phyloP scores from a whole-genome alignment of 2,329 filamentous ascomycete genomes.

The Aspergillus sojae region DNA sequence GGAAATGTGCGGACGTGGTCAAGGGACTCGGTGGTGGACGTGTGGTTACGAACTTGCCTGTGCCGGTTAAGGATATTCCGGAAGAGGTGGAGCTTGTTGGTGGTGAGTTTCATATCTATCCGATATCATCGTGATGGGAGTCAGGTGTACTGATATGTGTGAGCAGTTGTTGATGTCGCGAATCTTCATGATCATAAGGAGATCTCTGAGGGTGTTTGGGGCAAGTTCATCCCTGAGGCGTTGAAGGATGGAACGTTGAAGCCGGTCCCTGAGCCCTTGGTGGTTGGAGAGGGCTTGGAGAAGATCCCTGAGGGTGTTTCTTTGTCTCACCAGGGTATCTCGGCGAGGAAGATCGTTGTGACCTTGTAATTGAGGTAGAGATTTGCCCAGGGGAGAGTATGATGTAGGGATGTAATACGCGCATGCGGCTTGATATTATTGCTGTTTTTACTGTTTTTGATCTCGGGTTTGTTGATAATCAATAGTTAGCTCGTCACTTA shows the following conservation, averaged over 20 bases:
- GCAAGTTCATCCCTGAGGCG: slow-evolving; percentile 31
- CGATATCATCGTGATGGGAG: background rate
- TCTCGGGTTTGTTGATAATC: background rate
- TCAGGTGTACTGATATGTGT: background rate
- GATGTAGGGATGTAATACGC: background rate
- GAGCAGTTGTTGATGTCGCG: background rate
- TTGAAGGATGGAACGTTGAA: slow-evolving; percentile 32
- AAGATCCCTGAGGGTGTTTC: slow-evolving; percentile 40
- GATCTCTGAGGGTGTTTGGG: slow-evolving; percentile 31
- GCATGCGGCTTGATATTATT: background rate
- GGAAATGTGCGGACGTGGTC: slow-evolving; percentile 7
- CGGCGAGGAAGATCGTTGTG: slow-evolving; percentile 42
- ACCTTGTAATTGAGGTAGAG: slow-evolving; percentile 4
- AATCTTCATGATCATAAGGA: slow-evolving; percentile 12
- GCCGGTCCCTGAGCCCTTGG: slow-evolving; percentile 35
- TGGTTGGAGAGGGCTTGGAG: slow-evolving; percentile 44
- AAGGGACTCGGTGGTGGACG: slow-evolving; percentile 17
- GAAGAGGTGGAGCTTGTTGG: background rate
- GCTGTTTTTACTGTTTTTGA: too few species aligned
- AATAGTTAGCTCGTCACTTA: background rate
- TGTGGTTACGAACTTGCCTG: background rate
- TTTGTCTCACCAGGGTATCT: slow-evolving; percentile 41
- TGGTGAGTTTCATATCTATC: background rate
- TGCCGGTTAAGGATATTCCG: background rate
- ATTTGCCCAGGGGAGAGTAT: background rate